phyloP scores from a whole-genome alignment of 2,329 filamentous ascomycete species.

The Ascomycota sp. region DNA sequence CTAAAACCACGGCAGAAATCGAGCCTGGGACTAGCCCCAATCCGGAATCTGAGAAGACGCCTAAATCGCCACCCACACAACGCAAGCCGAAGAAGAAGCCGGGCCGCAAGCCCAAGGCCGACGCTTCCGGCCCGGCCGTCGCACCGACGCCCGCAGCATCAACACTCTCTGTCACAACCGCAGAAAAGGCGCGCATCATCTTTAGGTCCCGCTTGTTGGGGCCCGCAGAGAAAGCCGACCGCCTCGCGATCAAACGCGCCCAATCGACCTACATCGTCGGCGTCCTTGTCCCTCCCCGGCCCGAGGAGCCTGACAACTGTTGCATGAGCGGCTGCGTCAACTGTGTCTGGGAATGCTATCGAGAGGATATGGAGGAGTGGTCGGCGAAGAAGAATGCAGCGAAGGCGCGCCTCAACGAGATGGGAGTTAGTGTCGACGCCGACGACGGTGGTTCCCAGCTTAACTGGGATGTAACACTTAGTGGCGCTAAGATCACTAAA shows the following conservation, averaged over 20 bases:
- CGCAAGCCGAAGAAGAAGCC: constrained; percentile 9
- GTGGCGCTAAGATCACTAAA: constrained; percentile 21
- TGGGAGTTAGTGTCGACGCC: constrained; percentile 47
- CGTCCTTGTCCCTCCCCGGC: constrained; percentile 62
- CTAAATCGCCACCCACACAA: neutral
- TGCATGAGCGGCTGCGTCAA: constrained; percentile 98
- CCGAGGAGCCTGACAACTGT: constrained; percentile 88
- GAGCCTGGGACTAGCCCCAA: too few relatives aligned
- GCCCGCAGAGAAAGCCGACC: constrained; percentile 45
- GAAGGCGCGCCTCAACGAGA: constrained; percentile 24
- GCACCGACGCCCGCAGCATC: constrained; percentile 2
- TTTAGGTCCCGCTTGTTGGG: constrained; percentile 67
- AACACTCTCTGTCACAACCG: constrained; percentile 17
- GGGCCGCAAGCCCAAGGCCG: constrained; percentile 7
- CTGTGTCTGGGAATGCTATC: constrained; percentile 84
- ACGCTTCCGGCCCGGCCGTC: constrained; percentile 1
- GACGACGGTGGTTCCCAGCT: constrained; percentile 57
- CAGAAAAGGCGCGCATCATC: constrained; percentile 44
- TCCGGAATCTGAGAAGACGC: constrained; percentile 2
- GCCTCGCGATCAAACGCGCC: constrained; percentile 33
- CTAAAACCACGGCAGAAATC: neutral
- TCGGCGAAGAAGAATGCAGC: constrained; percentile 44
- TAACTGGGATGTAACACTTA: constrained; percentile 33
- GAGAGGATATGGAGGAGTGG: constrained; percentile 89
- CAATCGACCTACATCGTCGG: constrained; percentile 52